Base-by-base conservation (phyloP, 345 rosid genomes). In the Gossypium rotundifolium region DNA sequence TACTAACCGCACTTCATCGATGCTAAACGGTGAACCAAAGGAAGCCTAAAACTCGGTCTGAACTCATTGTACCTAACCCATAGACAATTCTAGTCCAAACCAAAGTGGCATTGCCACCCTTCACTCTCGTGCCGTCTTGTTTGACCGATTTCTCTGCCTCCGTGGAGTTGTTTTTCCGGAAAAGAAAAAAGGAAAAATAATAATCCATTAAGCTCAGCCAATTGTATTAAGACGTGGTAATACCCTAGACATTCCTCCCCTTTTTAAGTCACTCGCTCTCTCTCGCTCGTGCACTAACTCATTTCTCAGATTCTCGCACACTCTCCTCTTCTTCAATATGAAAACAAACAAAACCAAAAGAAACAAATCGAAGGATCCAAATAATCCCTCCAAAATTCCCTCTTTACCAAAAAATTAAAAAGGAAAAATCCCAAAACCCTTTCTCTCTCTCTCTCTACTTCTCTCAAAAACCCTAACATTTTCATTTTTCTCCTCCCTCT, bases 261-360 rank as follows among this genome's bases (percentile, higher is more conserved):
- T 4, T 51, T 70, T 70, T 33, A 6, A 14, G 11, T 70, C 46
- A 52, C 38, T 67, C 73, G 73, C 73, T 70, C 16, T 70, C 16
- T 17, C 61, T 18, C 13, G 60, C n/a, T 11, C n/a, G 46, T 69
- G 73, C 17, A 17, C 5, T 40, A 3, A 17, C 49, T 40, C 25
- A 18, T 33, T 51, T 7, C 16, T 16, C 61, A 51, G 16, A 14
- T 2, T 38, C 72, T 12, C 72, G 6, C 70, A 42, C 29, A 18
- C 16, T 18, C 52, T 18, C 22, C 18, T 48, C 2, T 0, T 22
- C 38, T 29, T 52, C 72, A 27, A 42, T 10, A 9, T 17, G 46
- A 51, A 17, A 68, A 51, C 25, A 16, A 27, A 27, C 46, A 10
- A 14, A 14, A 2, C 40, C 10, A 17, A 38, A 10, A 38, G 9